Evolutionary conservation across 2,329 filamentous ascomycete species (phyloP), one percentile per base, ranked within the genome.

Genomic region (Septoria linicola): DNA sequence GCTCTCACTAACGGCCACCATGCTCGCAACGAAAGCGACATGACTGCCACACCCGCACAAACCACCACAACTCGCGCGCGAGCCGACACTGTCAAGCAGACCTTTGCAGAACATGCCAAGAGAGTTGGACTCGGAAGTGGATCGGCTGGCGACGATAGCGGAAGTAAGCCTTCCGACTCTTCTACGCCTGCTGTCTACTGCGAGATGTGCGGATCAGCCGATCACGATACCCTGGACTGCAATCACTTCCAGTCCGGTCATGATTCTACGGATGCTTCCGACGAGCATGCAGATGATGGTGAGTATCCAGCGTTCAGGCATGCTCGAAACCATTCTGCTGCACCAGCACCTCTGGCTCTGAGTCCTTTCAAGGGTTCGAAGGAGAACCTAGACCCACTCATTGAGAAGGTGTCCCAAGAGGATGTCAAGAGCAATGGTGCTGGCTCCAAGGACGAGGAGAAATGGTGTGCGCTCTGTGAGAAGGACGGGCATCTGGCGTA

Each of bases 391-490:
- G 53, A 51, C 6, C 48, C 55, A 16, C 21, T 41, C 16, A 49
- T 39, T 1, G 53, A 48, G 27, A 37, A 49, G 34, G 41, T 35
- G 60, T 31, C 41, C n/a, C 30, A 23, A 5, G 44, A 19, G 70
- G 69, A 59, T 67, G 63, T 10, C 5, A 35, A 17, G 44, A 39
- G 13, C 10, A 14, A 13, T 1, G 23, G 23, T 14, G 43, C 37
- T 13, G 63, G 59, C 13, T 59, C 58, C 8, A 63, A 66, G 16
- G 66, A 66, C 13, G 89, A 97, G 64, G 82, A 85, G 48, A 96
- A 96, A 73, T 99, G 93, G 93, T 99, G 93, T 71, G 93, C 93
- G 13, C 77, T 97, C 37, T 99, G 93, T 68, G 93, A 99, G 76
- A 83, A 89, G 56, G 93, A 99, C 65, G 93, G 93, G 11, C 93